A percentile compares a stretch with the other conserved stretches of the same genome.
Conservation (phyloP, 1,284 basidiomycete species). For the Meripilus lineatus region DNA sequence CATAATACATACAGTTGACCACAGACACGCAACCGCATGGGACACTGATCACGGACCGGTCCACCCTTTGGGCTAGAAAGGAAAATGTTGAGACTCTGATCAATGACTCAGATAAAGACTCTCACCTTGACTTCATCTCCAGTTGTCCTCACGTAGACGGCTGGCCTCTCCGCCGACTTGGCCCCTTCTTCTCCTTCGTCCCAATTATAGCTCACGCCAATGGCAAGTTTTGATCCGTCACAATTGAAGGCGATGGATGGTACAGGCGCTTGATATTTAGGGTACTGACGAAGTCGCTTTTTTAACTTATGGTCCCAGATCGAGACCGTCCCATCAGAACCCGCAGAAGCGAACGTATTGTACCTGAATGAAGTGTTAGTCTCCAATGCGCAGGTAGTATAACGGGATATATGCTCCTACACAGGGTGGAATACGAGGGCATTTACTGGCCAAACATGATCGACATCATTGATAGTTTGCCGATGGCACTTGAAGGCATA, state of each 20-base stretch:
- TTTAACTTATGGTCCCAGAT: conserved; percentile 98
- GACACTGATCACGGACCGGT: no score
- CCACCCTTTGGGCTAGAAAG: conserved; percentile 27
- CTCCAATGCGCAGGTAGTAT: not conserved
- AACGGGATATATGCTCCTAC: no score
- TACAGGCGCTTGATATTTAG: conserved; percentile 72
- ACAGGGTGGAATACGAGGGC: conserved; percentile 90
- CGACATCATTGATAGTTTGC: conserved; percentile 85
- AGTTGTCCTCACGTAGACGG: conserved; percentile 31
- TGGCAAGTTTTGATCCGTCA: conserved; percentile 78
- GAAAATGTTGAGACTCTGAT: not conserved
- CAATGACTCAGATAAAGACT: conserved; percentile 3
- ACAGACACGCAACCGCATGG: not conserved
- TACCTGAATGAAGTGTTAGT: conserved; percentile 50
- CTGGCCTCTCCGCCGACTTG: conserved; percentile 38
- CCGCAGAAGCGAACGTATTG: conserved; percentile 93
- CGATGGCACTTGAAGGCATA: conserved; percentile 99
- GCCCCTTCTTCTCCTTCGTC: conserved; percentile 76
- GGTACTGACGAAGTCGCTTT: conserved; percentile 89
- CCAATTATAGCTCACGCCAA: conserved; percentile 84
- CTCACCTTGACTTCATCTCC: conserved; percentile 57
- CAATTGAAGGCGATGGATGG: conserved; percentile 77
- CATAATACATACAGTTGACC: not conserved
- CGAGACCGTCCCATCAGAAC: conserved; percentile 87
- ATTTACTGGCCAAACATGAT: conserved; percentile 98